Percentiles rank a stretch among this genome's conserved stretches.
Conservation (phyloP, 2,329 filamentous ascomycete species). For the Colletotrichum sp. region DNA sequence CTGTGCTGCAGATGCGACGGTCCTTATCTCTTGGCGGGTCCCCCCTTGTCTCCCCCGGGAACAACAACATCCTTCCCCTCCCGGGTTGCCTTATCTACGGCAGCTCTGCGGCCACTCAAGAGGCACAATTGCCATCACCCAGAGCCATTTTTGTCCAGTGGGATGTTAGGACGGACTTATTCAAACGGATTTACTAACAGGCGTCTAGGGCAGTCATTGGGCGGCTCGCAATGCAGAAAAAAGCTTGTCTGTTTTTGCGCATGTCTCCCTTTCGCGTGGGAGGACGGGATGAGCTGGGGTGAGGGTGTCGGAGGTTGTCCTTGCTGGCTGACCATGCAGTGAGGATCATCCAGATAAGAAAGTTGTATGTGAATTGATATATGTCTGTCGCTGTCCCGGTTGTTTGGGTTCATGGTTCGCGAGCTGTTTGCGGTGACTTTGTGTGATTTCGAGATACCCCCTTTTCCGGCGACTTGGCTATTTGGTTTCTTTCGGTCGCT, state of each 20-base stretch:
- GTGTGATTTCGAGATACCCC: background rate
- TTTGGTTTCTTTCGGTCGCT: background rate
- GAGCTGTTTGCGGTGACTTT: background rate
- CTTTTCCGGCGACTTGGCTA: background rate
- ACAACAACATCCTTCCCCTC: background rate
- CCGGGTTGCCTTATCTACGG: constrained; percentile 3
- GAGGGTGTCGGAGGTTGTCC: background rate
- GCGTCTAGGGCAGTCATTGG: background rate
- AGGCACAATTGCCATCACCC: background rate
- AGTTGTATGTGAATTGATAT: background rate
- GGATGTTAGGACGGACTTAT: background rate
- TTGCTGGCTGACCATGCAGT: background rate
- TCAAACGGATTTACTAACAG: background rate
- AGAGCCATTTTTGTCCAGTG: background rate
- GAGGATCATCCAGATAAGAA: background rate
- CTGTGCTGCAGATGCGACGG: background rate
- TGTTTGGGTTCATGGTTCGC: background rate
- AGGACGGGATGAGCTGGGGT: background rate
- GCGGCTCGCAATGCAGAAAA: background rate
- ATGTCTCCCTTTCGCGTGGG: background rate
- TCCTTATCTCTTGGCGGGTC: constrained; percentile 21
- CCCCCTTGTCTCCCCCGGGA: background rate
- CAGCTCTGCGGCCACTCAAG: background rate
- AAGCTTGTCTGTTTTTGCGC: constrained; percentile 7
- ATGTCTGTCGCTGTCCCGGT: background rate